Evolutionary conservation across 1,284 basidiomycete species (phyloP), one percentile per base, ranked within the genome.

Genomic region (Ustilago lituana): DNA sequence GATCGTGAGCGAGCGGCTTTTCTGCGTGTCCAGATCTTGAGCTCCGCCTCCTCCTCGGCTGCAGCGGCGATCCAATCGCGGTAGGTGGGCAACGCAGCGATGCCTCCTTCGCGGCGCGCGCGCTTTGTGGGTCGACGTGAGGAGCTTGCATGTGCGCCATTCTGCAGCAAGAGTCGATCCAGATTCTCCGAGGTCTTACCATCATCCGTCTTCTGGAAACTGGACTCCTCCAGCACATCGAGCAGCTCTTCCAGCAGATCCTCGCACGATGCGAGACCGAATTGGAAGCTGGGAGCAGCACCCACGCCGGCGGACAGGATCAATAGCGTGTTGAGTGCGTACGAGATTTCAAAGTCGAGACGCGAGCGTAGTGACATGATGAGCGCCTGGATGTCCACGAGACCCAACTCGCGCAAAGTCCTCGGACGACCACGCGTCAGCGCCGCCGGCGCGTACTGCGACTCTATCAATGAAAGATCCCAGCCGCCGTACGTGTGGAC

Each of bases 341-440:
- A 98, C 4, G 92, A 89, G 38, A 96, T 84, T 80, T 98, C 94
- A 38, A 87, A 86, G 3, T 89, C 87, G 36, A 98, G 84, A 33
- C 94, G 86, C 31, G 92, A 95, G 33, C 93, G 89, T 47, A 98
- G 83, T 27, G 92, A 92, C 89, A 98, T 90, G 33, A 89, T 90
- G 48, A 98, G 85, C 8, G 88, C 89, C 78, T 94, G 92, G 49
- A 98, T 89, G 74, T 98, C 94, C 49, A 98, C 89, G 10, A 86
- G 86, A 17, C 92, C 84, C 87, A 89, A 92, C 69, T 90, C 93
- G 78, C 87, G 89, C 79, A 90, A 87, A 52, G 88, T 89, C 68
- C 88, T 88, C 65, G 89, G 85, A 17, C 68, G 65, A 3, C 73
- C 64, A 49, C 87, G 87, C 54, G 84, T 86, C 57, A 85, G 86